Base-by-base conservation (phyloP, 1,139 yeast species). In the Saccharomyces hybrid region DNA sequence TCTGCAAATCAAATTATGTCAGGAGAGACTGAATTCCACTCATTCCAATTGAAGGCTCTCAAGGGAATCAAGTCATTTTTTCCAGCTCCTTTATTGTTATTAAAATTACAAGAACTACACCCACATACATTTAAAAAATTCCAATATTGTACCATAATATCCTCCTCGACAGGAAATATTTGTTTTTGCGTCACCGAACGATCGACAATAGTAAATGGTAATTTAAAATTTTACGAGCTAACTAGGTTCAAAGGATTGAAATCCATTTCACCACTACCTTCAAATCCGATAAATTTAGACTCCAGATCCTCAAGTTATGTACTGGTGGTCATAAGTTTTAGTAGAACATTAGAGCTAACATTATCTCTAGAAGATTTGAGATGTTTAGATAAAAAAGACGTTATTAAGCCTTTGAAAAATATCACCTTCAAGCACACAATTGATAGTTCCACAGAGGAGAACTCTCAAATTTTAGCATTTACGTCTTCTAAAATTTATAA, bases 1-100 rank as follows among this genome's bases (percentile, higher is more conserved):
- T 61, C 66, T 9, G 65, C 66, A 1, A 62, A 63, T 46, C 69
- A 67, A 53, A 58, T 67, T 2, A 59, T 65, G 58, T 64, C 68
- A 1, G 70, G 69, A 0, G 69, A 67, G 44, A 55, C 64, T 1
- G 49, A 54, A 16, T 62, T 59, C 42, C 23, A 42, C 16, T 49
- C 47, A 5, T 52, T 50, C 11, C 51, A 54, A n/a, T 46, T 55
- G 19, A 54, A 54, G 9, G 48, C 50, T 32, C 46, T 64, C 16
- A 60, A 55, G 42, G 61, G 60, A 7, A 51, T 60, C 4, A 54
- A 56, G 38, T 57, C 60, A 6, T 59, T 57, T 55, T 65, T 64
- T 54, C 48, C 54, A 16, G 65, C 66, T 5, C 59, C 60, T 2
- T 23, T 38, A 1, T 49, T 67, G 46, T 41, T 66, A 27, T n/a